Evolutionary conservation across 306 rosid species (phyloP), one percentile per base, ranked within the genome.

Genomic region (Quillaja saponaria): DNA sequence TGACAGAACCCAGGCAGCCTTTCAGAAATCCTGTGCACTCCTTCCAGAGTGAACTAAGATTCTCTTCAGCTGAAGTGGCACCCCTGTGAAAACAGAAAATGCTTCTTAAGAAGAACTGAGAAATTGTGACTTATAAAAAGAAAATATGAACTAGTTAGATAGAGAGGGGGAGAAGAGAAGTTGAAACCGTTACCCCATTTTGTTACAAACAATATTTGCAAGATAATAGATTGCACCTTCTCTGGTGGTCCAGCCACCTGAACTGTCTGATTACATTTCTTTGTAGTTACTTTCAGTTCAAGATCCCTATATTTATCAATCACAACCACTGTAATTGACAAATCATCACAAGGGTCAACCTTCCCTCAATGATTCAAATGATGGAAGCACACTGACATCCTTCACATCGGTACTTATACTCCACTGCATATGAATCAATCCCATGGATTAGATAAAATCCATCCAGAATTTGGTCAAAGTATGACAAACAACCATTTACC

Each of bases 1-100:
- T 81, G 51, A 91, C 85, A 48, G 95, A 91, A 25, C 80, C 80
- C 66, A 84, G 71, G 68, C 85, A 66, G 61, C 73, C 79, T 80
- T 84, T 84, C 45, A 91, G 81, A 60, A 73, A 64, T 60, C 71
- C 79, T 44, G 87, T 73, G 81, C 81, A 70, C 59, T 86, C 92
- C 73, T 71, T 79, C 98, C 98, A 91, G 56, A 17, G 71, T 13
- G 39, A 18, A 49, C 40, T 35, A 59, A 81, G 58, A 60, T 58
- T 49, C 47, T 81, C 82, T 59, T 81, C 82, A 6, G 56, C 68
- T 21, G 51, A 52, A 50, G 67, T 62, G 51, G 56, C 80, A 58
- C 82, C 86, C 78, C 86, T 70, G 51, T 38, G 41, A 65, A 25
- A 37, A 46, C 19, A 65, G 61, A 5, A 47, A 57, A 34, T 68